Base-by-base conservation (phyloP, 2,329 filamentous ascomycete genomes). In the Alternaria arborescens region DNA sequence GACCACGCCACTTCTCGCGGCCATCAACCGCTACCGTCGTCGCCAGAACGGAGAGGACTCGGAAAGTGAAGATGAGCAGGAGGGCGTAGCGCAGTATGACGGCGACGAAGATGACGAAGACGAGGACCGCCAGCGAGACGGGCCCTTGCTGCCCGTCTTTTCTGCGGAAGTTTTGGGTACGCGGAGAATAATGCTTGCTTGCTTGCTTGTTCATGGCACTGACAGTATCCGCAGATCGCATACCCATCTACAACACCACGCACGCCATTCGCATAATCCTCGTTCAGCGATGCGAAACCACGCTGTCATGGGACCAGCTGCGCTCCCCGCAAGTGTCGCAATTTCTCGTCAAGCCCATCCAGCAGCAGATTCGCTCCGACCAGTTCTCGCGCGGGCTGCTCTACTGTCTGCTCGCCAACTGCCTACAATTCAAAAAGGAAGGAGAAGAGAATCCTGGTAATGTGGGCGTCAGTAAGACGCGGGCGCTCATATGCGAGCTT, bases 321-420 rank as follows among this genome's bases (percentile, higher is more conserved):
- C 88, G 94, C 65, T 97, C 93, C n/a, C 94, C 94, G 3, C 94
- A 98, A 77, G 90, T 98, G 58, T 97, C 93, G 16, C 94, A 97
- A 75, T 98, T 98, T 77, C 86, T 98, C 36, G 87, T 97, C 75
- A 97, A 97, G 82, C 94, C 94, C 3, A 95, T 97, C 83, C 93
- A 95, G 78, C 91, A 95, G 76, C 91, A 94, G 77, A 94, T 97
- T 65, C 89, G 90, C 62, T 84, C 87, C 16, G 88, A 91, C 52
- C 92, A 97, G 79, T 94, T 97, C 78, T 94, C 91, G 30, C 87
- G 91, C 48, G 94, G 92, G 10, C 95, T 93, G 0, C 79, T 97
- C 38, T 97, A 97, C 80, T 93, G 93, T 3, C 82, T 98, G 68
- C 90, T 97, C 85, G 93, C 94, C 50, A 98, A 98, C 74, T 96